Percentiles rank a stretch among this genome's conserved stretches.
Conservation (phyloP, 2,329 filamentous ascomycete species). For the Polytolypa hystricis region DNA sequence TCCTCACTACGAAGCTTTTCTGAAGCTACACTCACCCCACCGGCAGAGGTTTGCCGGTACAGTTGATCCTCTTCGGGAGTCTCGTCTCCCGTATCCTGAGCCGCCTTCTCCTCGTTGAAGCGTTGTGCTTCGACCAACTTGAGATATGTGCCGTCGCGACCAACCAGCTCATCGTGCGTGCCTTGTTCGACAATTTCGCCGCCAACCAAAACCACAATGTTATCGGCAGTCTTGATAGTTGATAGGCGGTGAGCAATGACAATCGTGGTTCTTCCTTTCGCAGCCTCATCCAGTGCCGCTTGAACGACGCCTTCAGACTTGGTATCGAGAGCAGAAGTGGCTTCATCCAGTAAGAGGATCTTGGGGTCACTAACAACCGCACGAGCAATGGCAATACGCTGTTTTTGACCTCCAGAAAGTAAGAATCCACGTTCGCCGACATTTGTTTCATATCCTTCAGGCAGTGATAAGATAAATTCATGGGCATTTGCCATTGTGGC, state of each 20-base stretch:
- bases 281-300: constrained; percentile 75
- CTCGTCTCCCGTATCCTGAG: constrained; percentile 20
- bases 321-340: constrained; percentile 85
- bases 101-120: constrained; percentile 49
- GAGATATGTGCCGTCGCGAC: constrained; percentile 61
- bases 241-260: constrained; percentile 92
- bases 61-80: constrained; percentile 17
- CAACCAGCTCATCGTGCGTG: constrained; percentile 68
- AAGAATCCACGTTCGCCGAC: constrained; percentile 93
- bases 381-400: constrained; percentile 87
- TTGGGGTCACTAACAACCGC: constrained; percentile 86
- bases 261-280: constrained; percentile 82
- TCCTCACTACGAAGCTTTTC: constrained; percentile 21
- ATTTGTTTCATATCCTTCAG: constrained; percentile 83
- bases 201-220: constrained; percentile 84
- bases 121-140: constrained; percentile 81
- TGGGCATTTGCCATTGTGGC: constrained; percentile 89
- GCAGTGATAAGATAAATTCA: constrained; percentile 72
- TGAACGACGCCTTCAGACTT: constrained; percentile 93
- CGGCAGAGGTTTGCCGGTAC: constrained; percentile 6
- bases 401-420: constrained; percentile 89
- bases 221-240: constrained; percentile 87
- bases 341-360: constrained; percentile 86
- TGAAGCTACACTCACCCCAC: constrained; percentile 5
- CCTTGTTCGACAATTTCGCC: constrained; percentile 90